These are phyloP conservation scores for Amyloporia xantha DNA, from an alignment of 768 basidiomycete genomes.

Conservation along the genomic window DNA sequence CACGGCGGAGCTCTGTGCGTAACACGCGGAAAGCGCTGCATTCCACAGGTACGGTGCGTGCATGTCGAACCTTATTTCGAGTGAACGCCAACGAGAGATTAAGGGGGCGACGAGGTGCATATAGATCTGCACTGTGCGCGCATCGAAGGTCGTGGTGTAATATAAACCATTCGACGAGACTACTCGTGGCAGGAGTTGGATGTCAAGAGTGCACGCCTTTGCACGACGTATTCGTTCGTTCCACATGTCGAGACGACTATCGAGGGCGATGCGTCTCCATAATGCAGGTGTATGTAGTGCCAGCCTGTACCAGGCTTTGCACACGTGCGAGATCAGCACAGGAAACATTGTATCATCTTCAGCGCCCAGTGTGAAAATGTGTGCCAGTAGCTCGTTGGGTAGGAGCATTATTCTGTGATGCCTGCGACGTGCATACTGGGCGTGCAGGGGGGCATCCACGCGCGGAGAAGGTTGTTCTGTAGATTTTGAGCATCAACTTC, in stretches of 20 bases:
- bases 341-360: slow-evolving; percentile 52
- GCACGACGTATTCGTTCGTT: slow-evolving; percentile 54
- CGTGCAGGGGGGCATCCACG: background rate
- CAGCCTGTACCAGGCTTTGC: slow-evolving; percentile 55
- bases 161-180: slow-evolving; percentile 7
- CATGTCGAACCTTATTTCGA: slow-evolving; percentile 47
- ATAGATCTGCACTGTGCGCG: slow-evolving; percentile 48
- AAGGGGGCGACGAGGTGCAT: slow-evolving; percentile 48
- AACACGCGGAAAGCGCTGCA: slow-evolving; percentile 51
- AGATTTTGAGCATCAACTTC: background rate
- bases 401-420: slow-evolving; percentile 51
- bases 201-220: slow-evolving; percentile 53
- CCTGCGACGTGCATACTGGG: slow-evolving; percentile 2
- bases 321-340: slow-evolving; percentile 62
- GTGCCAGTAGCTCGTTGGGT: slow-evolving; percentile 57
- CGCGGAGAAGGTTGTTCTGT: background rate
- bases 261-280: slow-evolving; percentile 56
- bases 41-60: slow-evolving; percentile 66
- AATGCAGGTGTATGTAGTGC: slow-evolving; percentile 53
- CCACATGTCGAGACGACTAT: slow-evolving; percentile 51
- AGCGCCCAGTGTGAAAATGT: slow-evolving; percentile 57
- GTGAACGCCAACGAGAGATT: slow-evolving; percentile 53
- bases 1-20: slow-evolving; percentile 28
- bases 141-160: slow-evolving; percentile 31
- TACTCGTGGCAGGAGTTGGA: slow-evolving; percentile 33